Evolutionary conservation across 148 eudicot species (phyloP), one percentile per base, ranked within the genome.

Genomic region (Dianthus caryophyllus): DNA sequence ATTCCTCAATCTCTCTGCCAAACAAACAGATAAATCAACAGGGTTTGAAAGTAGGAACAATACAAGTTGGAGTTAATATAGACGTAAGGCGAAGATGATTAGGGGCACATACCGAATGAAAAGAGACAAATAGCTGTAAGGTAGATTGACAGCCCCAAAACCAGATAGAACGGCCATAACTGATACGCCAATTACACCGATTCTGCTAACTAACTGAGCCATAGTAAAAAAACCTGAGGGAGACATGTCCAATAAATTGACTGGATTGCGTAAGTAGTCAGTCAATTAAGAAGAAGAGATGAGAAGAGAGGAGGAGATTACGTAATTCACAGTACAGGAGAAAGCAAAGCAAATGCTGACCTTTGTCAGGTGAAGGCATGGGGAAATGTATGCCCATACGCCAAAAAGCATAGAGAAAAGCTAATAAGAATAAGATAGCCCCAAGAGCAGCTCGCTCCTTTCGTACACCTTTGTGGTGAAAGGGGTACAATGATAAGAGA

Each of bases 331-430:
- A 18, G 55, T 14, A 11, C 2, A 55, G 14, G 17, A 54, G 1
- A 29, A 18, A 72, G 55, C 48, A 72, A 31, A 30, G 52, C 53
- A 30, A 71, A 66, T 14, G 43, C 53, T n/a, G 73, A 94, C 98
- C 98, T 86, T 88, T 88, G 82, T 90, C 98, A 16, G 92, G 89
- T 60, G 98, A 89, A 72, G 98, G 98, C 98, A 94, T 94, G n/a
- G 98, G 98, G 78, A 94, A 94, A 68, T 94, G 98, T 66, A 94
- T 86, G 64, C 98, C 98, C 90, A 94, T 81, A 69, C 95, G 98
- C 98, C 98, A 94, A 67, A 94, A 94, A 53, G 81, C 98, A 78
- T 94, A 94, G 31, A 94, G 87, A 65, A 90, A 94, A 49, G 85
- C 92, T 65, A 80, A 72, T 77, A 90, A 83, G 76, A 94, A 94